A percentile compares a stretch with the other conserved stretches of the same genome.
Conservation (phyloP, 2,329 filamentous ascomycete genomes). For the Polychaeton citri region DNA sequence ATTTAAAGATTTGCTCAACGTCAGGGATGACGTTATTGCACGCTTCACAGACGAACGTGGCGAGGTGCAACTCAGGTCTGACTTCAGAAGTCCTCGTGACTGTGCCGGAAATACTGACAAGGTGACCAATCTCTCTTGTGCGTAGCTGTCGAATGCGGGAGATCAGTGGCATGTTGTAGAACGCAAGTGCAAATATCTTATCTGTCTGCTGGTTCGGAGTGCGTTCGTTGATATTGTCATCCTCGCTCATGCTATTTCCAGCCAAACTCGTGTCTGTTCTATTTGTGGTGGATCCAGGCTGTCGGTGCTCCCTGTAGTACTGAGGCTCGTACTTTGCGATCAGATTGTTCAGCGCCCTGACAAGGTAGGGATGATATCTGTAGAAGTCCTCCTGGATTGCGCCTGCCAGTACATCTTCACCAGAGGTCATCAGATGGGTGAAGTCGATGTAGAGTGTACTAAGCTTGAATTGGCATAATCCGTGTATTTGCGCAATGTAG, state of each 20-base stretch:
- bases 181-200: constrained; percentile 84
- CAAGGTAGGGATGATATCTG: constrained; percentile 84
- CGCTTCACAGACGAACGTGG: constrained; percentile 80
- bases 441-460: constrained; percentile 81
- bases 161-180: constrained; percentile 83
- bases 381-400: constrained; percentile 88
- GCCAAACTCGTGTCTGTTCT: constrained; percentile 47
- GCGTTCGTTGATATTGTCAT: constrained; percentile 49
- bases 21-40: constrained; percentile 78
- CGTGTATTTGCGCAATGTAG: constrained; percentile 73
- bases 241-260: constrained; percentile 46
- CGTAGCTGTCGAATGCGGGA: constrained; percentile 75
- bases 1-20: constrained; percentile 93
- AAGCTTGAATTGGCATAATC: constrained; percentile 59
- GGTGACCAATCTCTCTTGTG: constrained; percentile 78
- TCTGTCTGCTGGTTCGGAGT: constrained; percentile 91
- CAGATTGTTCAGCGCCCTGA: constrained; percentile 76
- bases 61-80: constrained; percentile 78
- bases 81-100: constrained; percentile 96
- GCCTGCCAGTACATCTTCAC: constrained; percentile 68
- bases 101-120: constrained; percentile 91
- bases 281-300: constrained; percentile 62
- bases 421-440: constrained; percentile 65
- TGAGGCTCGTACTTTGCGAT: constrained; percentile 88
- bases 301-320: constrained; percentile 86